Evolutionary conservation across 352 stramenopile genomes (phyloP).

Genomic region (Globisporangium recalcitrans): DNA sequence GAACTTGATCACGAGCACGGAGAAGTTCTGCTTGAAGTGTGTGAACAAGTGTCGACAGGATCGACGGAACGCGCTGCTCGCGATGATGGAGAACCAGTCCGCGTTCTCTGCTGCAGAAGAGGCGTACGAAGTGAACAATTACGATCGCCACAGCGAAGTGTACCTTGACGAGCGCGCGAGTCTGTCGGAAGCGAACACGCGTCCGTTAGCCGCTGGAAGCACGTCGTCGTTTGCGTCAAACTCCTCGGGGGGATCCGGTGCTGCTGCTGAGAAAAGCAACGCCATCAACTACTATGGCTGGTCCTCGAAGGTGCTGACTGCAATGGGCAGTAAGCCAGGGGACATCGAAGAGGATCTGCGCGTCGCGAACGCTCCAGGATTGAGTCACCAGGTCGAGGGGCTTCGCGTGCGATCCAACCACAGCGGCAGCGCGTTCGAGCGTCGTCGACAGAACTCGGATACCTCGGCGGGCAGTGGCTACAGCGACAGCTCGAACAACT

Average conservation of each 20-base stretch:
- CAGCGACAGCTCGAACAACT: constrained; percentile 25
- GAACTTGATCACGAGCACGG: constrained; percentile 52
- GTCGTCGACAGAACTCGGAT: constrained; percentile 42
- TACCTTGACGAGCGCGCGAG: constrained; percentile 20
- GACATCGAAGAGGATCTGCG: constrained; percentile 27
- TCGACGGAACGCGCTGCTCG: constrained; percentile 30
- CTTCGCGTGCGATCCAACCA: constrained; percentile 1
- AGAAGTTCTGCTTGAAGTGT: constrained; percentile 83
- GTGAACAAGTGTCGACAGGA: constrained; percentile 65
- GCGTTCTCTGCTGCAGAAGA: constrained; percentile 11
- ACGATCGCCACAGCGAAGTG: constrained; percentile 13
- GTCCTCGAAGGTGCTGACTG: constrained; percentile 52
- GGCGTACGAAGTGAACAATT: constrained; percentile 31
- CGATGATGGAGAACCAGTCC: constrained; percentile 11
- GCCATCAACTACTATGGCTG: constrained; percentile 48
- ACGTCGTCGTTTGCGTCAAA: constrained; percentile 36
- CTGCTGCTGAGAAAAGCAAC: constrained; percentile 23
- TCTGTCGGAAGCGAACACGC: constrained; percentile 19
- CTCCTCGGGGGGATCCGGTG: constrained; percentile 17
- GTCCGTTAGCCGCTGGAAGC: background rate
- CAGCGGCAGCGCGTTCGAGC: constrained; percentile 19
- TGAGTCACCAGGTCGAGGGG: constrained; percentile 8
- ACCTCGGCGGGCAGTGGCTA: constrained; percentile 28
- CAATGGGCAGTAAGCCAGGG: constrained; percentile 36
- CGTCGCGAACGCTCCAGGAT: constrained; percentile 20